These are phyloP conservation scores for Neurospora discreta DNA, from an alignment of 495 filamentous ascomycete genomes.

Conservation along the genomic window DNA sequence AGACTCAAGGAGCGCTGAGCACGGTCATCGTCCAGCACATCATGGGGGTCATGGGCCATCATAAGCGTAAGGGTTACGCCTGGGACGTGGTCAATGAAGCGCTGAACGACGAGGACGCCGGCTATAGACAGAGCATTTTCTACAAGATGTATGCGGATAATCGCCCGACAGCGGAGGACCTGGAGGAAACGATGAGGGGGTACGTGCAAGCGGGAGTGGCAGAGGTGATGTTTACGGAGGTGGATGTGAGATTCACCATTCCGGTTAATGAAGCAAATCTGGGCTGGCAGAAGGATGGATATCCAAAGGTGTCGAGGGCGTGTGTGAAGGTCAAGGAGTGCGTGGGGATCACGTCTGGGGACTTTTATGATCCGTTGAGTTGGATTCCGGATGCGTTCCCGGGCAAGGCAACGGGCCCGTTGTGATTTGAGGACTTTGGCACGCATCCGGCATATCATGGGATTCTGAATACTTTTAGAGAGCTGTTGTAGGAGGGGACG, in stretches of 20 bases:
- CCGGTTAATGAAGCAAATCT: constrained; percentile 38
- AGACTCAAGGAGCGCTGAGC: constrained; percentile 41
- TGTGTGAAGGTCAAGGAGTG: constrained; percentile 49
- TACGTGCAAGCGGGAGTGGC: constrained; percentile 43
- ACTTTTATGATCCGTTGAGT: constrained; percentile 39
- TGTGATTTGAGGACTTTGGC: constrained; percentile 40
- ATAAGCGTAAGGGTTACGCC: constrained; percentile 43
- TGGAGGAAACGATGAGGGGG: constrained; percentile 36
- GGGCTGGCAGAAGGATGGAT: constrained; percentile 47
- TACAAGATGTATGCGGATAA: constrained; percentile 45
- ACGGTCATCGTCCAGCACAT: constrained; percentile 45
- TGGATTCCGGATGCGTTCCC: constrained; percentile 49
- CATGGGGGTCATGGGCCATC: constrained; percentile 40
- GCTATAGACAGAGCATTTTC: constrained; percentile 45
- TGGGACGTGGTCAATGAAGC: constrained; percentile 64
- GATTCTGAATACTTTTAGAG: constrained; percentile 14
- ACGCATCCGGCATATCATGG: constrained; percentile 46
- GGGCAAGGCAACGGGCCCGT: constrained; percentile 39
- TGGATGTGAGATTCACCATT: constrained; percentile 45
- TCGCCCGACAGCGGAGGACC: constrained; percentile 35
- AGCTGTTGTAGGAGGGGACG: background rate
- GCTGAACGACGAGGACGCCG: constrained; percentile 51
- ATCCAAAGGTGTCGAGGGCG: constrained; percentile 39
- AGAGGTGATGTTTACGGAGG: constrained; percentile 52
- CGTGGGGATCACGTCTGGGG: constrained; percentile 62